These are phyloP conservation scores for Melanogaster broomeanus DNA, from an alignment of 768 basidiomycete genomes.

Conservation along the genomic window DNA sequence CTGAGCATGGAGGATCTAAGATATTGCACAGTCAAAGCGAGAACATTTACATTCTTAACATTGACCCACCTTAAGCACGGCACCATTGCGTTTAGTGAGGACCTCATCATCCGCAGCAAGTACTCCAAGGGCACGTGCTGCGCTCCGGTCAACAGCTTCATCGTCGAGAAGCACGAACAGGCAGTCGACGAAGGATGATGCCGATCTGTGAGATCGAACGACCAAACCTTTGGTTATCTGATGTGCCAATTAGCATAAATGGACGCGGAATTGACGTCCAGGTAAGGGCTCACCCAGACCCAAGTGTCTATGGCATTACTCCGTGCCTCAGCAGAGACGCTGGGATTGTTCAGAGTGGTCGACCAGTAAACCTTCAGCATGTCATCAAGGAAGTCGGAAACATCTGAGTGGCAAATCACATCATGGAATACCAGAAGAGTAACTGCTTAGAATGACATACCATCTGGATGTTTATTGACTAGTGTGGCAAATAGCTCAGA, in stretches of 20 bases:
- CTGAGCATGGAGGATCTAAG: constrained; percentile 74
- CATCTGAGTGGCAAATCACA: constrained; percentile 35
- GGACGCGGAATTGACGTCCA: background rate
- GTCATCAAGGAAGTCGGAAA: constrained; percentile 44
- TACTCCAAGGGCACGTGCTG: constrained; percentile 73
- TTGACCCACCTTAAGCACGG: constrained; percentile 68
- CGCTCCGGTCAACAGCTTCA: constrained; percentile 61
- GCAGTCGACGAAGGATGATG: constrained; percentile 55
- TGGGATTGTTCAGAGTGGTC: constrained; percentile 41
- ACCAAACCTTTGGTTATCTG: constrained; percentile 82
- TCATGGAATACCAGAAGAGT: background rate
- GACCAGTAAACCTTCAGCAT: constrained; percentile 52
- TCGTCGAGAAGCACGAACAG: constrained; percentile 77
- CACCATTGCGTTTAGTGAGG: constrained; percentile 76
- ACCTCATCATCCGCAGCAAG: constrained; percentile 61
- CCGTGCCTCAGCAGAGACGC: constrained; percentile 40
- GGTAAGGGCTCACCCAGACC: constrained; percentile 60
- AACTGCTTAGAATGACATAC: constrained; percentile 37
- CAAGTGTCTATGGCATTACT: constrained; percentile 57
- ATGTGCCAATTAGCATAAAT: constrained; percentile 1
- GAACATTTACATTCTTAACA: background rate
- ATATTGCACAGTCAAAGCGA: constrained; percentile 1
- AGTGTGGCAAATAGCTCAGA: constrained; percentile 62
- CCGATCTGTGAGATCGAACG: constrained; percentile 66
- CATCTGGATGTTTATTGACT: constrained; percentile 76